Evolutionary conservation across 2,329 filamentous ascomycete genomes (phyloP).

Genomic region (Epichloe baconii): DNA sequence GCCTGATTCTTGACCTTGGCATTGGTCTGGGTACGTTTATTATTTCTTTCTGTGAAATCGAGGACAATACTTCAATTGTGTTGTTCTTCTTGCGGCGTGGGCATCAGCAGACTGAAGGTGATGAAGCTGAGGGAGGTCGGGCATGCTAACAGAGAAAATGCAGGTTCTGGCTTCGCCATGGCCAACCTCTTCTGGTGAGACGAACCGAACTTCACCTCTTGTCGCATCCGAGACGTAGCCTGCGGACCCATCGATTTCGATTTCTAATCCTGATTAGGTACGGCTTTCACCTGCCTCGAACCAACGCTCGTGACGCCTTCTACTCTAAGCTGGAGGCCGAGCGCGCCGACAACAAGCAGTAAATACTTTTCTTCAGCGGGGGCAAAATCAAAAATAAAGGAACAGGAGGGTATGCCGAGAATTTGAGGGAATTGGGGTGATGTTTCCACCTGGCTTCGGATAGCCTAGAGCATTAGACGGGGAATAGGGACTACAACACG

Average conservation of each 20-base stretch:
- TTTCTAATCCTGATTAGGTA: conserved; percentile 29
- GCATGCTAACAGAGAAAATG: conserved; percentile 19
- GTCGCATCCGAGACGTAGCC: background rate
- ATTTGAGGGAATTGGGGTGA: background rate
- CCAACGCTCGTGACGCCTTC: conserved; percentile 42
- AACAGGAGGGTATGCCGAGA: background rate
- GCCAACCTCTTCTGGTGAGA: conserved; percentile 46
- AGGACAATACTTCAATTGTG: background rate
- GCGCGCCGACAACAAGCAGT: conserved; percentile 27
- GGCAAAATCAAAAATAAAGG: background rate
- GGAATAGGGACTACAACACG: conserved; percentile 10
- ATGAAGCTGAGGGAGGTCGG: conserved; percentile 2
- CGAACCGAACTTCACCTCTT: background rate
- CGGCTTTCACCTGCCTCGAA: conserved; percentile 50
- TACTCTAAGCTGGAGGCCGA: conserved; percentile 46
- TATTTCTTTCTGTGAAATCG: background rate
- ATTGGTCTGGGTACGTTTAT: conserved; percentile 41
- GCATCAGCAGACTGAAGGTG: background rate
- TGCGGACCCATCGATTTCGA: background rate
- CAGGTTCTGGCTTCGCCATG: conserved; percentile 41
- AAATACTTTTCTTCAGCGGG: conserved; percentile 5
- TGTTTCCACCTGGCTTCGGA: conserved; percentile 2
- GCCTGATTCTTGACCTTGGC: conserved; percentile 42
- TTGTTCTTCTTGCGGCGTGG: background rate
- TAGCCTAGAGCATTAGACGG: conserved; percentile 4